A percentile compares a stretch with the other conserved stretches of the same genome.
Evolutionary conservation across 2,329 filamentous ascomycete genomes (phyloP).

Genomic region (Leptographium galeiforme): DNA sequence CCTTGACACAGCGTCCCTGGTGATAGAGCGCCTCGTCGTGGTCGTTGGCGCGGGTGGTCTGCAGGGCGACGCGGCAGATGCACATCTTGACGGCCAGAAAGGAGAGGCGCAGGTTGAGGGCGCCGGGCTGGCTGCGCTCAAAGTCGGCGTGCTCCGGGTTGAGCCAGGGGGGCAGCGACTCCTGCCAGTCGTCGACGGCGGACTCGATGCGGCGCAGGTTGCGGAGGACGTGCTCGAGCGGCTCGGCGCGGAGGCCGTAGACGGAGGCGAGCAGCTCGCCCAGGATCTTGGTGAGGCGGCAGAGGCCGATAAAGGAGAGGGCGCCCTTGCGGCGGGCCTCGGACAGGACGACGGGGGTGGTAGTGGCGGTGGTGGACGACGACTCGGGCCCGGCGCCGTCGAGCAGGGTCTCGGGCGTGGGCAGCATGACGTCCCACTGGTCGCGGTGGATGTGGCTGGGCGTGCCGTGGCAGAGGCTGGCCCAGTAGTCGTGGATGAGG

Average conservation of each 20-base stretch:
- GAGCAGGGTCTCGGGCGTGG: background rate
- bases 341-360: background rate
- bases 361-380: no score
- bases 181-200: conserved; percentile 1
- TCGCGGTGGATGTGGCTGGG: conserved; percentile 2
- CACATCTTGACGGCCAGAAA: conserved; percentile 1
- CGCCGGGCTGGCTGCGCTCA: background rate
- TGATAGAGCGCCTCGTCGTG: conserved; percentile 2
- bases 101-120: background rate
- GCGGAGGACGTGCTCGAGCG: background rate
- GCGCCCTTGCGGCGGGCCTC: background rate
- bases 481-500: conserved; percentile 4
- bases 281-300: conserved; percentile 1
- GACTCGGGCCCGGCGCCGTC: background rate
- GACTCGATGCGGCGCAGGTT: conserved; percentile 1
- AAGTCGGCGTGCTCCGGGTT: background rate
- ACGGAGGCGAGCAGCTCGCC: background rate
- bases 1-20: conserved; percentile 1
- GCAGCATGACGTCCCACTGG: conserved; percentile 1
- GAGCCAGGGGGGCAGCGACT: conserved; percentile 1
- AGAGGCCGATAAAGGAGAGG: background rate
- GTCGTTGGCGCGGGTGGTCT: conserved; percentile 1
- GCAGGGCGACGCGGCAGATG: background rate
- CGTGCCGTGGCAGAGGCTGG: conserved; percentile 1
- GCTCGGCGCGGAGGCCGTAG: background rate